Percentiles rank a stretch among this genome's conserved stretches.
These are phyloP conservation scores for Aspergillus puulaauensis DNA, from an alignment of 2,329 filamentous ascomycete genomes.

Conservation along the genomic window DNA sequence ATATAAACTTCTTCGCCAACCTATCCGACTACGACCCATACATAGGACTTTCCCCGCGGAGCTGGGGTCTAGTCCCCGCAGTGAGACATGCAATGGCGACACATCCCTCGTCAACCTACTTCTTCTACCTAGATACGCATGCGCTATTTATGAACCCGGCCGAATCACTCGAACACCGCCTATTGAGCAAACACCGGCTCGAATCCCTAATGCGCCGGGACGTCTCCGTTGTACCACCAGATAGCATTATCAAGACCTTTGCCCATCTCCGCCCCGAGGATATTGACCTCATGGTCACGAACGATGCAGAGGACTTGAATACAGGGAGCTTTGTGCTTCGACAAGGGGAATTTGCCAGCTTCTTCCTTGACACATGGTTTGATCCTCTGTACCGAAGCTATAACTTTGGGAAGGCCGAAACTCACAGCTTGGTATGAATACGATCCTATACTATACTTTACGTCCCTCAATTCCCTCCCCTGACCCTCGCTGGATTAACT, in stretches of 20 bases:
- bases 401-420: slow-evolving; percentile 94
- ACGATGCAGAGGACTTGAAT: slow-evolving; percentile 78
- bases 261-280: slow-evolving; percentile 73
- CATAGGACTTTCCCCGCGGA: slow-evolving; percentile 43
- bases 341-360: slow-evolving; percentile 87
- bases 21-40: slow-evolving; percentile 66
- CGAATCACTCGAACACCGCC: slow-evolving; percentile 66
- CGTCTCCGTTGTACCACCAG: slow-evolving; percentile 83
- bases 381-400: slow-evolving; percentile 91
- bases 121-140: slow-evolving; percentile 86
- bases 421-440: slow-evolving; percentile 74
- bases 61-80: slow-evolving; percentile 71
- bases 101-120: slow-evolving; percentile 72
- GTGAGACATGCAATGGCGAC: slow-evolving; percentile 84
- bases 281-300: slow-evolving; percentile 78
- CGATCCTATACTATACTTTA: background rate
- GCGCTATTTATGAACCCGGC: slow-evolving; percentile 84
- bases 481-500: slow-evolving; percentile 18
- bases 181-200: slow-evolving; percentile 67
- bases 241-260: slow-evolving; percentile 96
- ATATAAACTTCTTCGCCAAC: slow-evolving; percentile 78
- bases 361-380: slow-evolving; percentile 93
- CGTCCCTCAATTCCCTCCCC: background rate
- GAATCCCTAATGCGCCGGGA: slow-evolving; percentile 82
- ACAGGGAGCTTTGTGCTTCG: slow-evolving; percentile 75